Conservation (phyloP, 352 stramenopile species). For the Pythium apleroticum region DNA sequence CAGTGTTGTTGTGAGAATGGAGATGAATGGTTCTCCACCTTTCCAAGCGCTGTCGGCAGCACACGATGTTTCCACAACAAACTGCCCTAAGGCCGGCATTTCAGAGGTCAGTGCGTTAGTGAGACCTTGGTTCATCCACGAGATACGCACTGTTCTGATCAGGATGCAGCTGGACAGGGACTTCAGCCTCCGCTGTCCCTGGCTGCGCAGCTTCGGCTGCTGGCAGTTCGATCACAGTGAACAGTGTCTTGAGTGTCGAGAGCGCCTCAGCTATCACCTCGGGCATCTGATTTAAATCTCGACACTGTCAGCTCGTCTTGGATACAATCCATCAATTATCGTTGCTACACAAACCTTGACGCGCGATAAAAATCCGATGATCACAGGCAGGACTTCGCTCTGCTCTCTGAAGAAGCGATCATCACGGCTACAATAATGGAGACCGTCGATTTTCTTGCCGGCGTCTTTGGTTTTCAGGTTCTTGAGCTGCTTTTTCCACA, state of each 20-base stretch:
- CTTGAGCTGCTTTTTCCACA: slow-evolving; percentile 58
- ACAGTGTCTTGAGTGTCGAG: slow-evolving; percentile 17
- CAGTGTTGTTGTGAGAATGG: slow-evolving; percentile 28
- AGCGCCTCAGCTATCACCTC: slow-evolving; percentile 29
- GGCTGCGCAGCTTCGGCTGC: neutral
- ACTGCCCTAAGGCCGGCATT: slow-evolving; percentile 30
- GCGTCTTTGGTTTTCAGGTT: slow-evolving; percentile 68
- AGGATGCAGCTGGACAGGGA: slow-evolving; percentile 27
- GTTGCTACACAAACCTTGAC: slow-evolving; percentile 42
- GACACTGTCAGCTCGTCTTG: neutral
- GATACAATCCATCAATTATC: neutral
- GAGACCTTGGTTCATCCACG: neutral
- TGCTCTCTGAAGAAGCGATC: slow-evolving; percentile 58
- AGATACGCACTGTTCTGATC: slow-evolving; percentile 40
- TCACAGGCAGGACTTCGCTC: slow-evolving; percentile 43
- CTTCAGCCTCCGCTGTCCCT: neutral
- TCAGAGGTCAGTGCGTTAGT: too few species aligned
- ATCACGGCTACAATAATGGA: slow-evolving; percentile 51
- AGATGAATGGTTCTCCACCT: slow-evolving; percentile 47
- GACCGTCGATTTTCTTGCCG: slow-evolving; percentile 57
- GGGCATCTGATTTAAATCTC: slow-evolving; percentile 12
- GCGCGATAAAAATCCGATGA: slow-evolving; percentile 48
- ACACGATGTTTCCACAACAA: slow-evolving; percentile 43
- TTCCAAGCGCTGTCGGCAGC: slow-evolving; percentile 36
- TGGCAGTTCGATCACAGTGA: slow-evolving; percentile 5